These are phyloP conservation scores for Flagelloscypha sp. DNA, from an alignment of 768 basidiomycete genomes.

Conservation along the genomic window DNA sequence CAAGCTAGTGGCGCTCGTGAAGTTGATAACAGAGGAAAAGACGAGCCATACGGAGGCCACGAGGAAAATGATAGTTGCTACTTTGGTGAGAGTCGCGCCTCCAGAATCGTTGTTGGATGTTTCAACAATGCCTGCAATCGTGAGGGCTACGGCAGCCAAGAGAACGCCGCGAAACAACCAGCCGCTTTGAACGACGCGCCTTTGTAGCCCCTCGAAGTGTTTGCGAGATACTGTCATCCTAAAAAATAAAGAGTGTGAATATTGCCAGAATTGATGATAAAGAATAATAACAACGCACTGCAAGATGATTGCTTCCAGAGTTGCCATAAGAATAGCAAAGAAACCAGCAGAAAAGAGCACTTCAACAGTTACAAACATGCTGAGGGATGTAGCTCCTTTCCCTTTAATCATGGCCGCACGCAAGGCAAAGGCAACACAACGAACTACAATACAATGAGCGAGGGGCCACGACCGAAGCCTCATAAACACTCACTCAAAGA, in stretches of 20 bases:
- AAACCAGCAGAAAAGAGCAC: slow-evolving; percentile 34
- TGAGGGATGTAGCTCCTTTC: slow-evolving; percentile 24
- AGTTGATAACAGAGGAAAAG: no score
- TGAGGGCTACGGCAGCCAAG: slow-evolving; percentile 22
- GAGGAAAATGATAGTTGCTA: slow-evolving; percentile 29
- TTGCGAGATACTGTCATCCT: slow-evolving; percentile 11
- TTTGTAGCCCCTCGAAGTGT: neutral
- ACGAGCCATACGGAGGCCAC: slow-evolving; percentile 25
- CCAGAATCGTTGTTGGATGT: slow-evolving; percentile 11
- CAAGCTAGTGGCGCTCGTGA: no score
- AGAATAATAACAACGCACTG: no score
- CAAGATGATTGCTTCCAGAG: no score
- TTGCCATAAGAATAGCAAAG: slow-evolving; percentile 32
- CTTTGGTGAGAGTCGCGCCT: slow-evolving; percentile 21
- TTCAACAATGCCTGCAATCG: slow-evolving; percentile 22
- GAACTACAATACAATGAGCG: slow-evolving; percentile 23
- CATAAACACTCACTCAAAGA: slow-evolving; percentile 25
- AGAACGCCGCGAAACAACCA: slow-evolving; percentile 23
- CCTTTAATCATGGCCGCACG: slow-evolving; percentile 24
- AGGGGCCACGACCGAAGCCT: neutral
- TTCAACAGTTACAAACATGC: slow-evolving; percentile 28
- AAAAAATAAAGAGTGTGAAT: slow-evolving; percentile 6
- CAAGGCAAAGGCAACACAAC: slow-evolving; percentile 30
- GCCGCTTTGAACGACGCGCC: slow-evolving; percentile 20
- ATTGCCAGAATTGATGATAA: no score